Base-by-base conservation (phyloP, 805 yeast species). In the Hanseniaspora pseudoguilliermondii region DNA sequence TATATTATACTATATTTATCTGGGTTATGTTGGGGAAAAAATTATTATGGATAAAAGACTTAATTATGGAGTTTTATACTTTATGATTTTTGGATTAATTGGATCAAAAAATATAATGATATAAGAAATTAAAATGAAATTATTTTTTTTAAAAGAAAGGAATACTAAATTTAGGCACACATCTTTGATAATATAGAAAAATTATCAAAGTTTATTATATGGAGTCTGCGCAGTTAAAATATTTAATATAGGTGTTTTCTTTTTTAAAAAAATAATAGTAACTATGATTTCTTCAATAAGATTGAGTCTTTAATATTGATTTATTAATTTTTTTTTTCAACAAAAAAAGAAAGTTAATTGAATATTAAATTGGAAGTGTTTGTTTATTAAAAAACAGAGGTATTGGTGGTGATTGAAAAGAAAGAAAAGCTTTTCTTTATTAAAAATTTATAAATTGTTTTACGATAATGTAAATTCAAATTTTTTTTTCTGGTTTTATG, bases 151-250 rank as follows among this genome's bases (percentile, higher is more conserved):
- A 39, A 39, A n/a, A 39, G 7, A 18, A 11, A 18, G 5, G 2
- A 7, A 11, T 16, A 9, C 27, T 21, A 11, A 34, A 50, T 50
- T 50, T 50, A 50, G 54, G 54, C 54, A 42, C 29, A 50, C 54
- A 50, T 50, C 54, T 50, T 50, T 50, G 54, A 50, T 50, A 50
- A 50, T 34, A 16, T 41, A 13, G 32, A 2, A 27, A 32, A 4
- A n/a, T 50, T 50, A 50, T 42, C 54, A 50, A 50, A 50, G 54
- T 35, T 42, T 35, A 20, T 42, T 23, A 42, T 39, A 39, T 21
- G 46, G 29, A 42, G 46, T 42, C 46, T 42, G 46, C 27, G 46
- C 46, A 42, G 29, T 23, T 42, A 42, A 42, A 39, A 39, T 39
- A 9, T 10, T n/a, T 39, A 18, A 20, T 39, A 20, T 32, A 32